Percentiles rank a stretch among this genome's conserved stretches.
These are phyloP conservation scores for Fraxinus albicans DNA, from an alignment of 305 asterid species.

Conservation along the genomic window DNA sequence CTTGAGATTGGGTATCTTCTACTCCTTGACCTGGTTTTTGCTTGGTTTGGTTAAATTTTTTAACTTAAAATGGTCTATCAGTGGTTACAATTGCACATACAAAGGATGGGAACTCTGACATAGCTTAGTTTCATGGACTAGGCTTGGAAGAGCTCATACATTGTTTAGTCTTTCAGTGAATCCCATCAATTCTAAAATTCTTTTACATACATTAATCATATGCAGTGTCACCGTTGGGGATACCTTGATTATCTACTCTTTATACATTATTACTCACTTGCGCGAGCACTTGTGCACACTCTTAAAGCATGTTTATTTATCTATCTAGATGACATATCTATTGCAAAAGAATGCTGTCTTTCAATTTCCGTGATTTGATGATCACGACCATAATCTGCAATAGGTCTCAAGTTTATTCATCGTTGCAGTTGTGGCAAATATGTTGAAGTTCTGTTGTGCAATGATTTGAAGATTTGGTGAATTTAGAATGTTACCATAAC, in stretches of 20 bases:
- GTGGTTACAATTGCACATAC: not conserved
- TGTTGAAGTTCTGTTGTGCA: not conserved
- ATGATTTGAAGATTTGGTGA: not conserved
- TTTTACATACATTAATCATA: not conserved
- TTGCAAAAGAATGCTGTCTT: not conserved
- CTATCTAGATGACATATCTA: not conserved
- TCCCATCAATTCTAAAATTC: not conserved
- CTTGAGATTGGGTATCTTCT: not conserved
- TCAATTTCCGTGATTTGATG: not conserved
- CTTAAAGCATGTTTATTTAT: not conserved
- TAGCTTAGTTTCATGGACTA: not conserved
- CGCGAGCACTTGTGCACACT: not conserved
- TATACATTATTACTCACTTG: not conserved
- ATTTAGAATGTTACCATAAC: not conserved
- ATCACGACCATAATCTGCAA: not conserved
- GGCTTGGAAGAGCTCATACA: not conserved
- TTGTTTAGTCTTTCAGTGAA: not conserved
- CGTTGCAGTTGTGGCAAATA: not conserved
- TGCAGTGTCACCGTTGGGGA: not conserved
- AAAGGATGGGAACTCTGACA: not conserved
- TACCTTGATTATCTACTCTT: not conserved
- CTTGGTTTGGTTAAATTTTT: not conserved
- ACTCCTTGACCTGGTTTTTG: not conserved
- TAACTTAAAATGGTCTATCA: not conserved
- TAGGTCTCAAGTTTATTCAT: not conserved